Evolutionary conservation across 108 stramenopile species (phyloP).

Genomic region (Pseudonitzschia multiseries): DNA sequence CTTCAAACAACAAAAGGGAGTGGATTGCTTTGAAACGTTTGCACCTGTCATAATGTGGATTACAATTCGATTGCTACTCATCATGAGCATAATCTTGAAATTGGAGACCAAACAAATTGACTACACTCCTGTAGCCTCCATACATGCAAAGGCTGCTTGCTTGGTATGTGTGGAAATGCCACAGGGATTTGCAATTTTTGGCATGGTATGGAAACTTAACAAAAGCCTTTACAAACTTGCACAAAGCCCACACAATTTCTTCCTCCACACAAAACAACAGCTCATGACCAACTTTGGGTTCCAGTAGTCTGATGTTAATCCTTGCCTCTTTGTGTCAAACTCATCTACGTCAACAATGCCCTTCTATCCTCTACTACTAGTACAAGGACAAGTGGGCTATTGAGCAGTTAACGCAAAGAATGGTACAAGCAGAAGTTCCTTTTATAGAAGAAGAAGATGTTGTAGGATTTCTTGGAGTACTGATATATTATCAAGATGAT

Average conservation of each 20-base stretch:
- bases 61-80: slow-evolving; percentile 39
- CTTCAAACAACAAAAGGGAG: slow-evolving; percentile 43
- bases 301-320: slow-evolving; percentile 23
- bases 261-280: slow-evolving; percentile 21
- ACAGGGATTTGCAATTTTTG: neutral
- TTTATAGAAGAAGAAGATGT: slow-evolving; percentile 30
- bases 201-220: slow-evolving; percentile 31
- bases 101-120: slow-evolving; percentile 43
- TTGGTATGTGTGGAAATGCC: slow-evolving; percentile 25
- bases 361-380: slow-evolving; percentile 16
- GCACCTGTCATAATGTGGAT: slow-evolving; percentile 55
- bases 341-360: slow-evolving; percentile 19
- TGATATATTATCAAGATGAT: slow-evolving; percentile 21
- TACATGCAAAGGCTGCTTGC: neutral
- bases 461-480: slow-evolving; percentile 46
- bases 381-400: too few relatives aligned
- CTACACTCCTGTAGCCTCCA: slow-evolving; percentile 15
- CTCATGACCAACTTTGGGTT: slow-evolving; percentile 17
- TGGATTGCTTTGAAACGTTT: slow-evolving; percentile 41
- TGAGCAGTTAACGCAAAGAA: neutral
- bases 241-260: slow-evolving; percentile 36
- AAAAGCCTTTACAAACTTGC: slow-evolving; percentile 33
- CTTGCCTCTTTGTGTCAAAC: slow-evolving; percentile 43
- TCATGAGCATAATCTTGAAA: slow-evolving; percentile 24
- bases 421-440: neutral